Evolutionary conservation across 2,329 filamentous ascomycete genomes (phyloP), one percentile per base, ranked within the genome.

Genomic region (Venturia oleaginea): DNA sequence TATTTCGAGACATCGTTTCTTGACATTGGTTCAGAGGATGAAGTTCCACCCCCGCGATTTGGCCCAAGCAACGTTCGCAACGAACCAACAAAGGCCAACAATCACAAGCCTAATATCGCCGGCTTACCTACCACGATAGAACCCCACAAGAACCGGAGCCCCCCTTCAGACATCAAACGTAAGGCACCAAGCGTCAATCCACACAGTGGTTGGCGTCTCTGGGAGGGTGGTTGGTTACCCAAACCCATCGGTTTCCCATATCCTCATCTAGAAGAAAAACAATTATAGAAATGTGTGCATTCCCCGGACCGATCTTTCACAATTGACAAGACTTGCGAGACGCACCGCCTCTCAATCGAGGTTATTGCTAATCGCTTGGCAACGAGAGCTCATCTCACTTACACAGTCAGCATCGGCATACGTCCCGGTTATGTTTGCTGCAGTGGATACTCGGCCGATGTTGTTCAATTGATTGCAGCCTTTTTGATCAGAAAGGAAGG

Each of bases 171-270:
- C 19, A 38, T 17, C 30, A 32, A 27, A 34, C 7, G 8, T 24
- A 17, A 22, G 43, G 19, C 42, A 22, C 13, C 38, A 19, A 42
- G 7, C 40, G 13, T 27, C n/a, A 22, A 60, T 13, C 4, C 37
- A 8, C n/a, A 40, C 6, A 40, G 37, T 42, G 61, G 61, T 7
- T 62, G 61, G 61, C 19, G 42, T 4, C 34, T 43, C 27, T 62
- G 61, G 61, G 61, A 62, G 27, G 61, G 61, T 2, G 61, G 27
- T 15, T 62, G 61, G 61, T 7, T 62, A 24, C 40, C 61, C 3
- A 48, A n/a, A 17, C 61, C 61, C 22, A 62, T 62, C n/a, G 61
- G 61, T 15, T 57, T n/a, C 7, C 51, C 51, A 8, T 30, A 57
- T n/a, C 30, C 51, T n/a, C 8, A 57, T 11, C 51, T 34, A 57